Evolutionary conservation across 2,329 filamentous ascomycete genomes (phyloP).

Genomic region (Claviceps fusiformis): DNA sequence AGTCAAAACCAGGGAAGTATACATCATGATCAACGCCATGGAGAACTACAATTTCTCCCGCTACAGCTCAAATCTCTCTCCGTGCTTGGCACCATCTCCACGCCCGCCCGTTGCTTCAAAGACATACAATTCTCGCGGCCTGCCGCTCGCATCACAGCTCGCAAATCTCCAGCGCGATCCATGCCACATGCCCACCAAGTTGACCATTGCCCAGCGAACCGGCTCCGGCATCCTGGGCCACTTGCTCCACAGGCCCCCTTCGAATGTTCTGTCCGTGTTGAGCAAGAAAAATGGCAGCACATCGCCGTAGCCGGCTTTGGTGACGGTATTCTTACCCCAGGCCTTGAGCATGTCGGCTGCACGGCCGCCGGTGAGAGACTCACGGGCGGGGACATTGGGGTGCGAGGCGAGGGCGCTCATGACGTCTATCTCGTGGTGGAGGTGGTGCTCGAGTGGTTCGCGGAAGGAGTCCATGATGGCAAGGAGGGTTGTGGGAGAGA

Average conservation of each 20-base stretch:
- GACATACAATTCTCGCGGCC: too few relatives aligned
- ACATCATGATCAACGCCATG: not conserved
- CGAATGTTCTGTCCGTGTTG: slow-evolving; percentile 45
- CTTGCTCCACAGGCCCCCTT: slow-evolving; percentile 28
- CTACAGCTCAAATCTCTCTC: slow-evolving; percentile 5
- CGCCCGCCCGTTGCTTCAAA: too few relatives aligned
- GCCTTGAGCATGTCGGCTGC: slow-evolving; percentile 40
- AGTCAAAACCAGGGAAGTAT: not conserved
- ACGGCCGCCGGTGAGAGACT: slow-evolving; percentile 28
- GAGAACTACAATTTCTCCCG: not conserved
- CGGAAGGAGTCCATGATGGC: too few relatives aligned
- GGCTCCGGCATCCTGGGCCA: too few relatives aligned
- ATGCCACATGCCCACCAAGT: slow-evolving; percentile 41
- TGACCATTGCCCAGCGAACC: slow-evolving; percentile 40
- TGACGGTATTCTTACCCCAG: slow-evolving; percentile 51
- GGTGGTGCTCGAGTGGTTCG: too few relatives aligned
- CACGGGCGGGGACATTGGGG: slow-evolving; percentile 31
- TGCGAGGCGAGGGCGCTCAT: not conserved
- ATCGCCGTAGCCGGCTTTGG: not conserved
- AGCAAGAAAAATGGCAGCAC: slow-evolving; percentile 28
- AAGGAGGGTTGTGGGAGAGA: too few relatives aligned
- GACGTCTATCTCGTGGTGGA: not conserved
- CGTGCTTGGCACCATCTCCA: not conserved
- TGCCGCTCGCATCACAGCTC: too few relatives aligned
- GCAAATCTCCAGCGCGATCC: slow-evolving; percentile 11